Evolutionary conservation across 371 early-diverging fungal species (phyloP), one percentile per base, ranked within the genome.

Genomic region (Apophysomyces sp.): DNA sequence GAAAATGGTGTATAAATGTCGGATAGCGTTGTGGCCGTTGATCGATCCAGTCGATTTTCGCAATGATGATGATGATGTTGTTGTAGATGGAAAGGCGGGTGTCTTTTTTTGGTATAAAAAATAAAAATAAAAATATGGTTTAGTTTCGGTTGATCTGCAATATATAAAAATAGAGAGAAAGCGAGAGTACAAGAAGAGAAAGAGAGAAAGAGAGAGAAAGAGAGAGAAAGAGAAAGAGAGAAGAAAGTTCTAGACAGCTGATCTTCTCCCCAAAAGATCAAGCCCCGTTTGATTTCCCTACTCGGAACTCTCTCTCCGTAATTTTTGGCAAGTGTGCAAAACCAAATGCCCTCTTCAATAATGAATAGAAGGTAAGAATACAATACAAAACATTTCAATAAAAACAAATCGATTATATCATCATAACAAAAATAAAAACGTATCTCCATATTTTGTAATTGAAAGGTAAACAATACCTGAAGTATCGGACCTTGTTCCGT

Each of bases 1-100:
- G 21, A 72, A 40, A 26, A 77, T 77, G 5, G 78, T 72, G 39
- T 58, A 74, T 21, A 77, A 39, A 2, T 60, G 52, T 52, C 68
- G 68, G 9, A 49, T 26, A 34, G 54, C 37, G 12, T 52, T 71
- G 36, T 49, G 69, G 40, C 64, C 58, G 15, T 63, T 65, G 57
- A 57, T 59, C 61, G 64, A 63, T 36, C 60, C 55, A 36, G 67
- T 55, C 37, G 61, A 55, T 29, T 61, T 55, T 29, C 57, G 58
- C n/a, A 44, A 44, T 13, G 37, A 11, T 37, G 37, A n/a, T 37
- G 37, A 13, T 37, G n/a, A 11, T n/a, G 9, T n/a, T 3, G 49
- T 18, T 4, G 24, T 44, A 8, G 49, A 44, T 44, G 49, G 49
- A 11, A 44, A 44, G 21, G 21, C 24, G 9, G 49, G 49, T 18